Evolutionary conservation across 2,329 filamentous ascomycete genomes (phyloP).

Genomic region (Zasmidium cellare): DNA sequence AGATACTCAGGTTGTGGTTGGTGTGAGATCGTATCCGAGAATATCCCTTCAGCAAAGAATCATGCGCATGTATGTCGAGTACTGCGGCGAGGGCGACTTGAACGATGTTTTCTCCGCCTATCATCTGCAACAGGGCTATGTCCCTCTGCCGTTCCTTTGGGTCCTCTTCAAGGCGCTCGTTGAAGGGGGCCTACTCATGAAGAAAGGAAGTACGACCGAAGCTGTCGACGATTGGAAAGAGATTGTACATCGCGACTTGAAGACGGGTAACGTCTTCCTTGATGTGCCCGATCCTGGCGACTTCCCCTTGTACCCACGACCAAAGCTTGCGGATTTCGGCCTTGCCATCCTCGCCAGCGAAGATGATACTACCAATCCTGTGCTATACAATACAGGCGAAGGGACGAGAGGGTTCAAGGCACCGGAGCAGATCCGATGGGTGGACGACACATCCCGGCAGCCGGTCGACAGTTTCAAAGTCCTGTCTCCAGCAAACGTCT

Average conservation of each 20-base stretch:
- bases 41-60: neutral
- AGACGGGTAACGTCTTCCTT: constrained; percentile 24
- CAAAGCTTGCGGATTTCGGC: constrained; percentile 23
- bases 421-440: constrained; percentile 13
- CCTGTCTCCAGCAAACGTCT: constrained; percentile 17
- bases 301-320: constrained; percentile 7
- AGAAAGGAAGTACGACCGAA: constrained; percentile 1
- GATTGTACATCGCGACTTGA: constrained; percentile 26
- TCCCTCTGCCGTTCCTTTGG: constrained; percentile 4
- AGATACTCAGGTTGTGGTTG: neutral
- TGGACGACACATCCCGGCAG: constrained; percentile 6
- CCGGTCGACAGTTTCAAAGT: constrained; percentile 16
- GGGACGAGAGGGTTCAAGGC: constrained; percentile 16
- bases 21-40: neutral
- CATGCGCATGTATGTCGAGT: neutral
- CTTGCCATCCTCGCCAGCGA: constrained; percentile 12
- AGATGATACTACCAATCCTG: constrained; percentile 16
- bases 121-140: neutral
- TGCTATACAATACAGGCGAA: neutral
- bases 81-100: neutral
- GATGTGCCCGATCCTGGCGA: constrained; percentile 1
- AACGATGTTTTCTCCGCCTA: neutral
- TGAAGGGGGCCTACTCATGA: constrained; percentile 9
- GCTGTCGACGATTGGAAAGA: neutral
- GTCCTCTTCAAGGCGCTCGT: constrained; percentile 13